These are phyloP conservation scores for Mentha longifolia DNA, from an alignment of 257 asterid species.

Conservation along the genomic window DNA sequence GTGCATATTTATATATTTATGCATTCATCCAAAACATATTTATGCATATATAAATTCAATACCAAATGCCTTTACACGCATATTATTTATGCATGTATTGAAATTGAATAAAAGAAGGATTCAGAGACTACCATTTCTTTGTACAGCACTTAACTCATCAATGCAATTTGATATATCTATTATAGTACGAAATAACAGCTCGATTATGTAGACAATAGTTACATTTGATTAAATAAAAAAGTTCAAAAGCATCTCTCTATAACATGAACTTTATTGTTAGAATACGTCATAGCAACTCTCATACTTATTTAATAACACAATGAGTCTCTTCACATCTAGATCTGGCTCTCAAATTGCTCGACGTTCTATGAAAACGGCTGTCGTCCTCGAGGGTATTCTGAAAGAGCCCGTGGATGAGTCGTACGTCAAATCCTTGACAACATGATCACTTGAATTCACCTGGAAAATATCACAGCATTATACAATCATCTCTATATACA, in stretches of 20 bases:
- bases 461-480: slow-evolving; percentile 36
- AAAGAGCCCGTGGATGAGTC: slow-evolving; percentile 72
- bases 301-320: neutral
- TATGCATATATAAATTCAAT: too few species aligned
- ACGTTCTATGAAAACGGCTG: slow-evolving; percentile 72
- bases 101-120: neutral
- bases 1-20: too few species aligned
- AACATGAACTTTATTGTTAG: too few species aligned
- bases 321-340: neutral
- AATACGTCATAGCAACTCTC: neutral
- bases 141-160: neutral
- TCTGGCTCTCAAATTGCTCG: slow-evolving; percentile 36
- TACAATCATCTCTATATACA: too few species aligned
- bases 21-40: too few species aligned
- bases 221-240: too few species aligned
- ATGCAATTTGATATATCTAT: neutral
- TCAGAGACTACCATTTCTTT: slow-evolving; percentile 9
- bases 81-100: neutral
- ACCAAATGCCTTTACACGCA: too few species aligned
- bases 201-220: neutral
- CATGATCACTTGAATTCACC: slow-evolving; percentile 67
- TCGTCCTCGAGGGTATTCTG: slow-evolving; percentile 72
- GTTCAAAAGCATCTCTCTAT: too few species aligned
- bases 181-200: neutral
- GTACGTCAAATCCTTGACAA: slow-evolving; percentile 67